Evolutionary conservation across 2,329 filamentous ascomycete genomes (phyloP).

Genomic region (Phialemonium atrogriseum): DNA sequence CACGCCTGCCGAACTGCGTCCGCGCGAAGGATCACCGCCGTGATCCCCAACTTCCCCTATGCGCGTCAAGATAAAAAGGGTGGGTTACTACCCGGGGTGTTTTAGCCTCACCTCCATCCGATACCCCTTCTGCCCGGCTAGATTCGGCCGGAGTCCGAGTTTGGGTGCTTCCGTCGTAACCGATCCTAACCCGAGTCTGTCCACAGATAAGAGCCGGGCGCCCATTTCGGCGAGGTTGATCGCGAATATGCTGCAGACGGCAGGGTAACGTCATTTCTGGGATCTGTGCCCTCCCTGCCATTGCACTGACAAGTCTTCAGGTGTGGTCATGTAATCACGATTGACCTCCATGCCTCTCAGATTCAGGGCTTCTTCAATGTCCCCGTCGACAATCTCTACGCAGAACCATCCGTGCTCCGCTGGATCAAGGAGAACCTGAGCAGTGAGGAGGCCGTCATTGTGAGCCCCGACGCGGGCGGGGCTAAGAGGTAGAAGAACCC

Average conservation of each 20-base stretch:
- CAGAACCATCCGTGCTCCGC: slow-evolving; percentile 81
- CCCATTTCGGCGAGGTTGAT: slow-evolving; percentile 94
- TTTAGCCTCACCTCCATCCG: too few species aligned
- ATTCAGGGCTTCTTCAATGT: slow-evolving; percentile 94
- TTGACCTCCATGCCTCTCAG: slow-evolving; percentile 91
- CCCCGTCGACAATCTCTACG: slow-evolving; percentile 65
- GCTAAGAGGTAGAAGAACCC: too few species aligned
- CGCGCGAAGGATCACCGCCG: slow-evolving; percentile 86
- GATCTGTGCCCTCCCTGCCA: too few species aligned
- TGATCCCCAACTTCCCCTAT: slow-evolving; percentile 94
- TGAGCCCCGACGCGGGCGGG: slow-evolving; percentile 89
- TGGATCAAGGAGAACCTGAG: slow-evolving; percentile 86
- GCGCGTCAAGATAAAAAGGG: slow-evolving; percentile 98
- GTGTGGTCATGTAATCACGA: slow-evolving; percentile 67
- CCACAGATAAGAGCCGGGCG: slow-evolving; percentile 68
- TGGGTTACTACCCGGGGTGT: slow-evolving; percentile 24
- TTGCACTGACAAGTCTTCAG: too few species aligned
- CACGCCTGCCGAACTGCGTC: slow-evolving; percentile 45
- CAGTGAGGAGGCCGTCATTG: slow-evolving; percentile 80
- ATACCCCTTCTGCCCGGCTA: too few species aligned
- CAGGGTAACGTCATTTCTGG: slow-evolving; percentile 80
- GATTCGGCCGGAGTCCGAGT: too few species aligned
- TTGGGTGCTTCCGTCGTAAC: too few species aligned
- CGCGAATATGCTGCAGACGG: slow-evolving; percentile 95
- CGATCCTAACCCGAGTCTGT: too few species aligned